Base-by-base conservation (phyloP, 768 basidiomycete genomes). In the Suillus occidentalis region DNA sequence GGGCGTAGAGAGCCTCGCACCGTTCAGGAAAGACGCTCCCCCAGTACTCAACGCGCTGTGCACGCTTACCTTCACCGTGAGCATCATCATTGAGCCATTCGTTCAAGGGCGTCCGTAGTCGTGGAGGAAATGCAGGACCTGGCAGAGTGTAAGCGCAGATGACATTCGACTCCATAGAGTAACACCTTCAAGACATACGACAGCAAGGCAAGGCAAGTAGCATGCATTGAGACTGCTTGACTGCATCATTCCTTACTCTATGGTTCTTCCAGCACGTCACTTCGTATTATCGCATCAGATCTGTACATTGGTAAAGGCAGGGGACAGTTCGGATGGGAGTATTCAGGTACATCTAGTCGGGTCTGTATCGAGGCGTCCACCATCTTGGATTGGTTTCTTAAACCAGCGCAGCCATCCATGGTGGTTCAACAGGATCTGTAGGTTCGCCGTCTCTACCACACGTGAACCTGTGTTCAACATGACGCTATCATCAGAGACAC, bases 221-320 rank as follows among this genome's bases (percentile, higher is more conserved):
- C 31, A n/a, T 45, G 34, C 66, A 28, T 39, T n/a, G 20, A 4
- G 14, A 49, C 7, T 12, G 12, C 31, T 31, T 13, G 4, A 1
- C 34, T 36, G 6, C 7, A 49, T 16, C 3, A 55, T 55, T 36
- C 58, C n/a, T 59, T n/a, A 63, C 28, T 60, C 61, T 31, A 31
- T 31, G 65, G 75, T 77, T 56, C 69, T 22, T n/a, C 71, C 66
- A 87, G 87, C 76, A 71, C 60, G 59, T 88, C 37, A 84, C 85
- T 31, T 67, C 76, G 3, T 40, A 82, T 91, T 60, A 83, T 91
- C 18, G 86, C 88, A 0, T 84, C 87, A 0, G 84, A 81, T 66
- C 72, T 82, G 14, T 88, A 81, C 62, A 78, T 90, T 13, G 89
- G 88, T 3, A 89, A 89, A 0, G 31, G 31, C 31, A 4, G 31